These are phyloP conservation scores for Grosmannia clavigera DNA, from an alignment of 2,329 filamentous ascomycete species.

Conservation along the genomic window DNA sequence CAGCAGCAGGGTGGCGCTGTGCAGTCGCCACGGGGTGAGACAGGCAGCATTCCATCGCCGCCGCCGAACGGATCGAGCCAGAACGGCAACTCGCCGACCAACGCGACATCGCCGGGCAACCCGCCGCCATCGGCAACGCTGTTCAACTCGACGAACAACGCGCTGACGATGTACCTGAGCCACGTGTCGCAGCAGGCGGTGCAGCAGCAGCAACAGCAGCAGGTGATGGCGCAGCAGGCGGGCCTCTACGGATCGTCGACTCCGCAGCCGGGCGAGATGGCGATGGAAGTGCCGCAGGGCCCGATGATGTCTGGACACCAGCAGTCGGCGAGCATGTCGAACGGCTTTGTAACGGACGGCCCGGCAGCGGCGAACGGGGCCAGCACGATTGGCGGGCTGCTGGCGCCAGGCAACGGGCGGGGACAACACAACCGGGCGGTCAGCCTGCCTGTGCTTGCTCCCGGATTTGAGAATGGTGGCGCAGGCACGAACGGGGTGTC, in stretches of 20 bases:
- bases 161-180: constrained; percentile 84
- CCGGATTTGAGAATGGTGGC: constrained; percentile 48
- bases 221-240: constrained; percentile 63
- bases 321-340: constrained; percentile 53
- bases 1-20: constrained; percentile 35
- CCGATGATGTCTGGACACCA: constrained; percentile 46
- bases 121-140: constrained; percentile 49
- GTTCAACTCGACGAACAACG: constrained; percentile 75
- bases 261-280: constrained; percentile 43
- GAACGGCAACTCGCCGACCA: constrained; percentile 43
- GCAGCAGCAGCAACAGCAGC: constrained; percentile 61
- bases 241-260: constrained; percentile 66
- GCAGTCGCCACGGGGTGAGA: constrained; percentile 55
- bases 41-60: constrained; percentile 45
- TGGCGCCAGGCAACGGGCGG: constrained; percentile 55
- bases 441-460: constrained; percentile 64
- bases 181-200: constrained; percentile 65
- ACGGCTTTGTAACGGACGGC: constrained; percentile 42
- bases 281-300: constrained; percentile 48
- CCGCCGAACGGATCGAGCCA: constrained; percentile 47
- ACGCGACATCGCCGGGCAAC: constrained; percentile 23
- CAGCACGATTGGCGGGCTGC: constrained; percentile 62
- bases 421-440: constrained; percentile 68
- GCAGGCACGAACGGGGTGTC: constrained; percentile 36
- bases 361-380: constrained; percentile 37